Evolutionary conservation across 2,329 filamentous ascomycete genomes (phyloP), one percentile per base, ranked within the genome.

Genomic region (Apiospora rasikravindrae): DNA sequence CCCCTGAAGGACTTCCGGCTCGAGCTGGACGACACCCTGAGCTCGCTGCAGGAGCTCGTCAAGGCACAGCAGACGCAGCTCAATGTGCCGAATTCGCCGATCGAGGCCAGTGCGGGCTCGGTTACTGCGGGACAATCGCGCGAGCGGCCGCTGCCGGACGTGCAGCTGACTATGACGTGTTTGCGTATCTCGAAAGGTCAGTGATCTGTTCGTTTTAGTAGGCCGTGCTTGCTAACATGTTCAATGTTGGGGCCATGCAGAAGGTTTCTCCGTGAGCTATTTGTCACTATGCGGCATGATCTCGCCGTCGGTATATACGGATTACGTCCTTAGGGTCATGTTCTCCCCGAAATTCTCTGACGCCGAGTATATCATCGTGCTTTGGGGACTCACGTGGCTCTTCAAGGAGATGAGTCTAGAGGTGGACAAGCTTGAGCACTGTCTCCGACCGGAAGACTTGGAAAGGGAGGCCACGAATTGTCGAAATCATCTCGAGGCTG

Each of bases 401-500:
- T 80, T 86, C 22, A 82, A 82, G 49, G 76, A 87, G 24, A 81
- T 82, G 19, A 51, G 29, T 73, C 81, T 85, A 70, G 86, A 88
- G 73, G 83, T 85, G 73, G 80, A 82, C 24, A 79, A 76, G 77
- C 64, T 67, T 11, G 68, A 78, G 67, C 73, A 82, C 26, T 80
- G 84, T 71, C 84, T 84, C 67, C 79, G 81, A 49, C 76, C 78
- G 4, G 83, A 69, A n/a, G 68, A 69, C 3, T 19, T 69, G 68
- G 47, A 69, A n/a, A 22, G 47, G 29, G 68, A 69, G 37, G 68
- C 47, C 33, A 57, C 22, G 14, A 42, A 84, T 72, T 87, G 85
- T 72, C 83, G 84, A 57, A 81, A 83, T 70, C 88, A 88, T 71
- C 77, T 88, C 26, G 86, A 88, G 76, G 87, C 86, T 14, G 83